These are phyloP conservation scores for Metschnikowia reukaufii DNA, from an alignment of 805 yeast genomes.

Conservation along the genomic window DNA sequence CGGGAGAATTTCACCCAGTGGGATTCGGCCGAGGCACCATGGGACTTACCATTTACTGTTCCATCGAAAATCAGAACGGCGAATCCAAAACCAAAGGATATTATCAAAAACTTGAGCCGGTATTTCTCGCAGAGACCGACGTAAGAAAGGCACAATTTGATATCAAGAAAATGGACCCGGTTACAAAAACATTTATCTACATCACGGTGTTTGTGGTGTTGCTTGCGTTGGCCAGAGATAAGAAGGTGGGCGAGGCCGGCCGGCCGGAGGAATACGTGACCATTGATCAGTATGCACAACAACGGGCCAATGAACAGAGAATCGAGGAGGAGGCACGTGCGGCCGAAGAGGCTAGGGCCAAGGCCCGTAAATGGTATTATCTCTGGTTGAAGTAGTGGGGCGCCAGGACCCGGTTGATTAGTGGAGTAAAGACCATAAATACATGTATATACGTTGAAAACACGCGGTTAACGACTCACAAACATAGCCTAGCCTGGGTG, in stretches of 20 bases:
- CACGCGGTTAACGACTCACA: too few species aligned
- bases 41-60: constrained; percentile 57
- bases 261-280: constrained; percentile 41
- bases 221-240: constrained; percentile 58
- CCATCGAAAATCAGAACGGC: constrained; percentile 36
- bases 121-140: constrained; percentile 43
- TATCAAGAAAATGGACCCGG: constrained; percentile 53
- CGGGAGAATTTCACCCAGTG: constrained; percentile 55
- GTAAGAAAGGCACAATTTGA: constrained; percentile 48
- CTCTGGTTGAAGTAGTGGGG: constrained; percentile 49
- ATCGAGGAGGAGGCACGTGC: constrained; percentile 13
- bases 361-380: constrained; percentile 48
- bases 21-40: constrained; percentile 47
- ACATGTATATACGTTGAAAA: background rate
- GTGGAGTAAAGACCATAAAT: background rate
- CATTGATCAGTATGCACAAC: constrained; percentile 36
- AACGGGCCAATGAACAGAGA: constrained; percentile 13
- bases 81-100: constrained; percentile 26
- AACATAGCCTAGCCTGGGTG: too few species aligned
- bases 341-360: constrained; percentile 15
- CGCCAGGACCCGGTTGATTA: too few species aligned
- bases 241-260: constrained; percentile 45
- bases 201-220: constrained; percentile 47
- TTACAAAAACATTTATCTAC: constrained; percentile 54
- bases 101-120: constrained; percentile 36